Evolutionary conservation across 768 basidiomycete genomes (phyloP).

Genomic region (Russula earlei): DNA sequence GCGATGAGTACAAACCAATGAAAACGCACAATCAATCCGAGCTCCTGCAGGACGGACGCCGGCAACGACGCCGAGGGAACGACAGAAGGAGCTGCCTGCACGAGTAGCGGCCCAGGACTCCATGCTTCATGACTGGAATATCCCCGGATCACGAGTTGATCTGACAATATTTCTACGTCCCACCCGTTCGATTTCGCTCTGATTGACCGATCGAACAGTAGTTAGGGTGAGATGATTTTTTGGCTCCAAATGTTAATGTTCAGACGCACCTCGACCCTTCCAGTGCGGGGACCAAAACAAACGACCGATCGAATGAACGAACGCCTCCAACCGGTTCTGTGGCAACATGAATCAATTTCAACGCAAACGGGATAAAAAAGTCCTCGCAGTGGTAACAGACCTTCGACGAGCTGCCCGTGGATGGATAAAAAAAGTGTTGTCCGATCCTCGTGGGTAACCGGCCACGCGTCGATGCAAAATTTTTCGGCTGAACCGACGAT

Average conservation of each 20-base stretch:
- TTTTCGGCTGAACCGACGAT: constrained; percentile 67
- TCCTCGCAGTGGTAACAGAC: constrained; percentile 36
- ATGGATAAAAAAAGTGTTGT: constrained; percentile 57
- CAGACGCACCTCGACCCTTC: constrained; percentile 72
- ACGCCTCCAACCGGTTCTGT: constrained; percentile 65
- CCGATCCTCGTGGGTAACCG: constrained; percentile 50
- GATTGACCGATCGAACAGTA: constrained; percentile 11
- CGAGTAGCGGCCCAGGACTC: constrained; percentile 62
- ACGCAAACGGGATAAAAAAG: background rate
- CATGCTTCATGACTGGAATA: constrained; percentile 80
- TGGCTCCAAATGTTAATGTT: background rate
- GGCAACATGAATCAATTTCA: background rate
- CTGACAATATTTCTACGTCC: constrained; percentile 85
- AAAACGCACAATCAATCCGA: constrained; percentile 49
- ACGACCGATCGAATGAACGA: constrained; percentile 89
- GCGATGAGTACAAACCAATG: background rate
- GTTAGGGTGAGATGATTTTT: constrained; percentile 11
- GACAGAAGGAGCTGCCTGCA: constrained; percentile 42
- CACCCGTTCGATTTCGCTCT: constrained; percentile 80
- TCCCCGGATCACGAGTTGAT: constrained; percentile 73
- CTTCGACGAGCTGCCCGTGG: constrained; percentile 87
- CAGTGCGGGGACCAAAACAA: constrained; percentile 73
- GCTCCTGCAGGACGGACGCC: constrained; percentile 38
- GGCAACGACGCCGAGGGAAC: constrained; percentile 24
- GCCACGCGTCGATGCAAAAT: constrained; percentile 84